A percentile compares a stretch with the other conserved stretches of the same genome.
Conservation (phyloP, 1,139 yeast genomes). For the Komagataea norvegica region DNA sequence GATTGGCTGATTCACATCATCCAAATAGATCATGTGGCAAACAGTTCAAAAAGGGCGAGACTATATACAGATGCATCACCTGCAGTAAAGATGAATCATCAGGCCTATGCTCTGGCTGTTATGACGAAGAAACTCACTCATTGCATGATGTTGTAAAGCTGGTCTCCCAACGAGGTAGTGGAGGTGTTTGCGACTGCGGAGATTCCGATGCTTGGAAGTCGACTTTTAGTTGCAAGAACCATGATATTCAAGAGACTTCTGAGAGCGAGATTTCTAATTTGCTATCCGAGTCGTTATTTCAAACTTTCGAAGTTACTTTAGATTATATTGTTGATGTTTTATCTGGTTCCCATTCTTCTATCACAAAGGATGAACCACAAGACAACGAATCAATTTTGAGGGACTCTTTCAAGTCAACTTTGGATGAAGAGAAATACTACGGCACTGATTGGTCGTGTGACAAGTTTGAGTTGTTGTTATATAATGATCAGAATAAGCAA, state of each 20-base stretch:
- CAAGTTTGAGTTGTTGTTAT: conserved; percentile 55
- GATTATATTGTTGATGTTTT: conserved; percentile 79
- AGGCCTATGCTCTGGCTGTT: conserved; percentile 80
- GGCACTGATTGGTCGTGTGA: conserved; percentile 42
- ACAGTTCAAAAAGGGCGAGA: conserved; percentile 78
- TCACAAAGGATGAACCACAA: conserved; percentile 17
- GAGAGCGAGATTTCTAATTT: conserved; percentile 33
- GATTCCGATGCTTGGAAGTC: conserved; percentile 76
- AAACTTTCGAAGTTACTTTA: conserved; percentile 50
- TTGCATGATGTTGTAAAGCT: conserved; percentile 75
- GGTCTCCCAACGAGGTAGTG: conserved; percentile 74
- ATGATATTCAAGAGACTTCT: conserved; percentile 17
- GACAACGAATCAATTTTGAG: conserved; percentile 17
- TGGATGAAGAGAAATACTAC: conserved; percentile 36
- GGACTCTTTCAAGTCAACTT: conserved; percentile 30
- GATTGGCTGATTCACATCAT: conserved; percentile 46
- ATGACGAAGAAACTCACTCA: conserved; percentile 59
- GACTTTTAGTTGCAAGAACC: conserved; percentile 47
- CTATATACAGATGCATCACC: conserved; percentile 75
- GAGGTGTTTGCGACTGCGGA: conserved; percentile 96
- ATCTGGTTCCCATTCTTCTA: conserved; percentile 29
- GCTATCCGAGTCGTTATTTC: conserved; percentile 33
- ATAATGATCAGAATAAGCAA: conserved; percentile 79
- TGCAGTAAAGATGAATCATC: conserved; percentile 86
- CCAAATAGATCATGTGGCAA: conserved; percentile 73